phyloP scores from a whole-genome alignment of 176 grass and related monocot species.

The Zoysia pacifica region DNA sequence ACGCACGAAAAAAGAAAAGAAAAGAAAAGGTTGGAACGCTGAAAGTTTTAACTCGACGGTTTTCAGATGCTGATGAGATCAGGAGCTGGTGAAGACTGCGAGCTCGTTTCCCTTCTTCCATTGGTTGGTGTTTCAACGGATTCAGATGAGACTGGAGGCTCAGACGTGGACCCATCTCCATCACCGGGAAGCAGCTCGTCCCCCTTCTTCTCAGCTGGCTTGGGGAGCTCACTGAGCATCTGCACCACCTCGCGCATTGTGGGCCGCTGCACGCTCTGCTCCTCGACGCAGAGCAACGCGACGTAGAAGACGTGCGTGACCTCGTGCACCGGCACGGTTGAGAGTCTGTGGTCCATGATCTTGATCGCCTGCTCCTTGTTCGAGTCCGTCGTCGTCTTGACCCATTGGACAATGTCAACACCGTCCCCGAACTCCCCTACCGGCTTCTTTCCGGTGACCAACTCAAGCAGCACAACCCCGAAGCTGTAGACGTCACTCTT shows the following conservation, averaged over 20 bases:
- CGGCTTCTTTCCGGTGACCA: conserved; percentile 81
- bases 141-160: not conserved
- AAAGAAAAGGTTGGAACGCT: not conserved
- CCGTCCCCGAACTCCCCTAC: conserved; percentile 95
- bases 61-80: conserved; percentile 88
- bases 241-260: conserved; percentile 97
- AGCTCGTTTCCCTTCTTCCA: conserved; percentile 42
- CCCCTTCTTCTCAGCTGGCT: conserved; percentile 27
- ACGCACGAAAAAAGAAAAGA: conserved; percentile 1
- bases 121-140: conserved; percentile 26
- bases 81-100: conserved; percentile 21
- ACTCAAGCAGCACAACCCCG: conserved; percentile 84
- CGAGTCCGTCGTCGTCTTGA: conserved; percentile 59
- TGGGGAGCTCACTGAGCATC: conserved; percentile 79
- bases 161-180: conserved; percentile 9
- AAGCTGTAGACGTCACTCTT: conserved; percentile 98
- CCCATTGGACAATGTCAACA: conserved; percentile 95
- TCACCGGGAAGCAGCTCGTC: conserved; percentile 42
- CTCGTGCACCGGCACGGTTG: conserved; percentile 70
- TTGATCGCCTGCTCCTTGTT: conserved; percentile 77
- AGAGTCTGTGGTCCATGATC: conserved; percentile 78
- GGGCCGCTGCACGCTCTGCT: conserved; percentile 89
- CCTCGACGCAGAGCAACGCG: conserved; percentile 84
- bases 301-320: conserved; percentile 90
- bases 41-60: not conserved